Evolutionary conservation across 1,284 basidiomycete species (phyloP).

Genomic region (Leccinum holopus): DNA sequence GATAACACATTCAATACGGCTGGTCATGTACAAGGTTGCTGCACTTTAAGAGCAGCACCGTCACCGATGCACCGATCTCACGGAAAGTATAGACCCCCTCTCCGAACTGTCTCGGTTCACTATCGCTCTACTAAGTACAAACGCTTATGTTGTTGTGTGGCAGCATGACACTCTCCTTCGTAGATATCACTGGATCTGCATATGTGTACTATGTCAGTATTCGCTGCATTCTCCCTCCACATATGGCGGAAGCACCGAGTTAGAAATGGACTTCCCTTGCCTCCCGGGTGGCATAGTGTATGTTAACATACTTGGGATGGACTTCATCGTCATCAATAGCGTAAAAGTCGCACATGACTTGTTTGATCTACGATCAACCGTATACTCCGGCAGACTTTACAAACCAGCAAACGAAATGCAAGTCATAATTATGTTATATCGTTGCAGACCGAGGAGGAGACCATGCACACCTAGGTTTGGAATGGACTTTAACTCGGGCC

Average conservation of each 20-base stretch:
- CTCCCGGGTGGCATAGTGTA: constrained; percentile 38
- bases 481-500: constrained; percentile 29
- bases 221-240: constrained; percentile 3
- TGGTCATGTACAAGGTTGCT: not conserved
- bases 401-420: constrained; percentile 21
- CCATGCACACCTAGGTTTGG: constrained; percentile 25
- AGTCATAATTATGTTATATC: not conserved
- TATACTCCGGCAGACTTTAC: constrained; percentile 43
- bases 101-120: not conserved
- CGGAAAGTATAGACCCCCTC: not conserved
- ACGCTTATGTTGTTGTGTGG: not conserved
- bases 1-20: not conserved
- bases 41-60: not conserved
- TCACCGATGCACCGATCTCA: no score
- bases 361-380: constrained; percentile 39
- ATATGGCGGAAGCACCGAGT: constrained; percentile 17
- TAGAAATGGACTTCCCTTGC: constrained; percentile 25
- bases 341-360: constrained; percentile 38
- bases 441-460: not conserved
- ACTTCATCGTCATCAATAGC: constrained; percentile 42
- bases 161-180: no score
- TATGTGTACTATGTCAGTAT: constrained; percentile 10
- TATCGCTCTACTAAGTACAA: not conserved
- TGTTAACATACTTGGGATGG: constrained; percentile 34
- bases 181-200: constrained; percentile 1